Evolutionary conservation across 2,329 filamentous ascomycete genomes (phyloP), one percentile per base, ranked within the genome.

Genomic region (Ophiostoma tasmaniense): DNA sequence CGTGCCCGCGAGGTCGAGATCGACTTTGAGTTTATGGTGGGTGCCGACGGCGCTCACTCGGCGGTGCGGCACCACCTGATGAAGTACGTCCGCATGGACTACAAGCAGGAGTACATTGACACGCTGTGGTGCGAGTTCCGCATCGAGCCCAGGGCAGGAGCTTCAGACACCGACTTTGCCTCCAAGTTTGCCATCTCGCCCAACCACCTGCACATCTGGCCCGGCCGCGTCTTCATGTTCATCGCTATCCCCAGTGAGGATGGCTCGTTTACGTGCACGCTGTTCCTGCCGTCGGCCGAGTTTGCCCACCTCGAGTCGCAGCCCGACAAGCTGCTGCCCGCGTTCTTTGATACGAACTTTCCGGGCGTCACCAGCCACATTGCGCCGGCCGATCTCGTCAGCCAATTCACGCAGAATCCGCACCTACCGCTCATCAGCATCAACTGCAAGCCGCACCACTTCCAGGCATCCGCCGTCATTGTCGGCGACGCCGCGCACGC

Each of bases 151-250:
- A 78, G 78, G 37, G 71, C 78, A 1, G 67, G 72, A 4, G 73
- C 75, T 35, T n/a, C n/a, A n/a, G 76, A 33, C 6, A 33, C 1
- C 2, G 61, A 79, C 45, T 73, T 77, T 20, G 73, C 77, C 64
- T 78, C 80, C 35, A 81, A 78, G 73, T 98, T 96, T 76, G 83
- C 84, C 65, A 95, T 98, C 73, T 95, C 92, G 0, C 92, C 93
- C 1, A 91, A 97, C 74, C 93, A 98, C 76, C 83, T 99, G 1
- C 95, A 99, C 78, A 99, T 99, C 76, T 99, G 95, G 95, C 95
- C 95, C 0, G 93, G 91, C 39, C 89, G 89, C 74, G 88, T 93
- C 59, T 94, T 95, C 75, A 98, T 99, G 96, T 99, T 99, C 80
- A 99, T 99, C 75, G 96, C 95, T 22, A 93, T 99, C 61, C 94